A percentile compares a stretch with the other conserved stretches of the same genome.
These are phyloP conservation scores for Fusarium praegraminearum DNA, from an alignment of 2,329 filamentous ascomycete species.

Conservation along the genomic window DNA sequence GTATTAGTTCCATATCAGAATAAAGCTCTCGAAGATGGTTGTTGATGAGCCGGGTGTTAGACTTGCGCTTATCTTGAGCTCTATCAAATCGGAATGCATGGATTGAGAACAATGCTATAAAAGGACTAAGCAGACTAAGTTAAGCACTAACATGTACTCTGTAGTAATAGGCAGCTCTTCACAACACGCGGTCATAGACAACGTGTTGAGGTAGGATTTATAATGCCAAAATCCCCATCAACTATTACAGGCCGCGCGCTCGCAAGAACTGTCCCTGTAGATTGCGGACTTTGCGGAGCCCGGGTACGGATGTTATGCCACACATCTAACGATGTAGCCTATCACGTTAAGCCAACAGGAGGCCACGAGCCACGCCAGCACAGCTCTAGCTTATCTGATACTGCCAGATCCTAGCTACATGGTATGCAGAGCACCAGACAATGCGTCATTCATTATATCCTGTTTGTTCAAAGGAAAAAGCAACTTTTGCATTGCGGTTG, in stretches of 20 bases:
- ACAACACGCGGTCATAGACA: slow-evolving; percentile 7
- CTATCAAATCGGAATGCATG: background rate
- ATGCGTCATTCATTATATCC: slow-evolving; percentile 39
- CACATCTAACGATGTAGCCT: slow-evolving; percentile 8
- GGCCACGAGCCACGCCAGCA: slow-evolving; percentile 26
- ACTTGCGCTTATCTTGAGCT: background rate
- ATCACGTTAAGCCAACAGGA: slow-evolving; percentile 13
- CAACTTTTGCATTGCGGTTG: slow-evolving; percentile 12
- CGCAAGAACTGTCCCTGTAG: background rate
- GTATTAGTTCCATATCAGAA: background rate
- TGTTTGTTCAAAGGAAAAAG: slow-evolving; percentile 8
- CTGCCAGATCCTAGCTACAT: slow-evolving; percentile 37
- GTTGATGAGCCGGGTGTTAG: background rate
- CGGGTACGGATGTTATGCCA: slow-evolving; percentile 26
- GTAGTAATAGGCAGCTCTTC: slow-evolving; percentile 3
- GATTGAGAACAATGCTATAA: background rate
- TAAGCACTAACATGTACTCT: background rate
- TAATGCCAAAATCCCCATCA: background rate
- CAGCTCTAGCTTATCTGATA: slow-evolving; percentile 40
- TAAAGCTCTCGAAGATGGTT: background rate
- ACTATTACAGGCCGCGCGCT: slow-evolving; percentile 17
- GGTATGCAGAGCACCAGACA: slow-evolving; percentile 10
- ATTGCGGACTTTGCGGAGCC: slow-evolving; percentile 36
- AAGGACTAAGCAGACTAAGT: slow-evolving; percentile 16
- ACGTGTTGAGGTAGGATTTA: slow-evolving; percentile 11